Evolutionary conservation across 805 yeast species (phyloP).

Genomic region (Kodamaea kakaduensis): DNA sequence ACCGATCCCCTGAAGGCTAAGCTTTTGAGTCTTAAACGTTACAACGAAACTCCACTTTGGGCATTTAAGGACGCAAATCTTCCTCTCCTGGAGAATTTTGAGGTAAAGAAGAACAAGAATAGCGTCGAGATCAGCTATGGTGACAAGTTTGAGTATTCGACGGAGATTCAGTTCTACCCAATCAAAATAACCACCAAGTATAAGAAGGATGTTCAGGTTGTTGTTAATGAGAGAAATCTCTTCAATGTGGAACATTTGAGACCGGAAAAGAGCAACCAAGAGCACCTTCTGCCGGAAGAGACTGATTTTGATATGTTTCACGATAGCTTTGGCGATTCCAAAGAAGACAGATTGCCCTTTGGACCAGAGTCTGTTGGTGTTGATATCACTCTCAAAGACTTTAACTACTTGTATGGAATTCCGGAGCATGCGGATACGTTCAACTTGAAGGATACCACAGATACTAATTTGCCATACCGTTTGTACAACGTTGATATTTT

Average conservation of each 20-base stretch:
- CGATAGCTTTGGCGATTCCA: slow-evolving; percentile 69
- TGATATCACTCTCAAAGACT: slow-evolving; percentile 66
- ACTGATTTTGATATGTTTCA: slow-evolving; percentile 60
- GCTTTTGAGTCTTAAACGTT: slow-evolving; percentile 45
- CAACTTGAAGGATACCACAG: slow-evolving; percentile 64
- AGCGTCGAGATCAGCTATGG: slow-evolving; percentile 33
- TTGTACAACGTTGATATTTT: slow-evolving; percentile 91
- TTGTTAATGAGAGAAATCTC: slow-evolving; percentile 64
- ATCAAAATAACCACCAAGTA: slow-evolving; percentile 48
- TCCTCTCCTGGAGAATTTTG: slow-evolving; percentile 11
- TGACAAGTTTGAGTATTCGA: slow-evolving; percentile 31
- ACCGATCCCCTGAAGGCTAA: slow-evolving; percentile 15
- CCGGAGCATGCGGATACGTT: slow-evolving; percentile 93
- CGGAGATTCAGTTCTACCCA: slow-evolving; percentile 44
- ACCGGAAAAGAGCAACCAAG: slow-evolving; percentile 25
- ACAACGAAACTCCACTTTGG: slow-evolving; percentile 56
- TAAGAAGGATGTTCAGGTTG: slow-evolving; percentile 44
- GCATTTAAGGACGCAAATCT: slow-evolving; percentile 36
- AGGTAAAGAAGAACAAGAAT: slow-evolving; percentile 16
- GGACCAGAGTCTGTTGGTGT: slow-evolving; percentile 90
- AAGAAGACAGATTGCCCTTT: slow-evolving; percentile 59
- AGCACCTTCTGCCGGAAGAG: slow-evolving; percentile 53
- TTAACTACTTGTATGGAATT: slow-evolving; percentile 76
- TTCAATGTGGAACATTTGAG: slow-evolving; percentile 85
- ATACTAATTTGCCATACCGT: slow-evolving; percentile 67